Conservation (phyloP, 2,329 filamentous ascomycete species). For the Aspergillus ustus region DNA sequence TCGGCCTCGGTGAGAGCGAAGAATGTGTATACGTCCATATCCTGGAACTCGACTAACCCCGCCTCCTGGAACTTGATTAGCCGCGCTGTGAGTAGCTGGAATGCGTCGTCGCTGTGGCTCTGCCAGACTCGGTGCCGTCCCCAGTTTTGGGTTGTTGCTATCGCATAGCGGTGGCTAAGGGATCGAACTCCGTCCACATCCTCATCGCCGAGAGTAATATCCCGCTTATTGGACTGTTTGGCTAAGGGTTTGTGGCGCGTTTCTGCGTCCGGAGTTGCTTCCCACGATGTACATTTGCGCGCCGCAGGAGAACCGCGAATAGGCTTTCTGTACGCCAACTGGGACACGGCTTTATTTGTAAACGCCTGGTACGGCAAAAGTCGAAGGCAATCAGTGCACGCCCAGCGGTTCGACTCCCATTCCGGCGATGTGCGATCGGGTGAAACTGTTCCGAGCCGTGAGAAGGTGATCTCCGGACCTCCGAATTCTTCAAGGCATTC, state of each 20-base stretch:
- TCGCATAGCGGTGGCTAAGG: neutral
- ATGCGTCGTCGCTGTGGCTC: neutral
- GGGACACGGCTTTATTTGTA: neutral
- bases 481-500: neutral
- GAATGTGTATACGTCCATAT: neutral
- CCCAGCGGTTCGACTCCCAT: slow-evolving; percentile 5
- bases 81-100: neutral
- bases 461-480: neutral
- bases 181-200: neutral
- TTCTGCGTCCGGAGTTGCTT: neutral
- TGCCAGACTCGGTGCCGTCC: neutral
- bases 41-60: neutral
- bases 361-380: neutral
- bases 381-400: neutral
- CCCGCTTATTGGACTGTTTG: neutral
- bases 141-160: neutral
- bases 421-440: neutral
- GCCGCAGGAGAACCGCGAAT: neutral
- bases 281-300: neutral
- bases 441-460: neutral
- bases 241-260: neutral
- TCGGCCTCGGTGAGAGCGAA: neutral
- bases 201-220: neutral
- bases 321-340: neutral
- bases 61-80: neutral